These are phyloP conservation scores for Atkinsonella hypoxylon DNA, from an alignment of 2,329 filamentous ascomycete genomes.

Conservation along the genomic window DNA sequence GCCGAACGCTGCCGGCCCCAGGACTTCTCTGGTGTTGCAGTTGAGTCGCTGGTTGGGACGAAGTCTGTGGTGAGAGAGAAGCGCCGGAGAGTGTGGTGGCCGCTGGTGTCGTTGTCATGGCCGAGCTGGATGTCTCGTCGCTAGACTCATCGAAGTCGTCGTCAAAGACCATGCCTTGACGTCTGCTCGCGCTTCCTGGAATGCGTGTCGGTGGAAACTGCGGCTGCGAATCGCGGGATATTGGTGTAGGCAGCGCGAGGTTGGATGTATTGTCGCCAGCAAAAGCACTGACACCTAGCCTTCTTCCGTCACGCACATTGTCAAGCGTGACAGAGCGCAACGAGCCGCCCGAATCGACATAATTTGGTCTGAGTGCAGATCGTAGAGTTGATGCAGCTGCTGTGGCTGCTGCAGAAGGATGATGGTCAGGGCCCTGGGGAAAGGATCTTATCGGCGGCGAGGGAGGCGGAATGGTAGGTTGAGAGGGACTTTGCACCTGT, in stretches of 20 bases:
- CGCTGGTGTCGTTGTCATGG: constrained; percentile 5
- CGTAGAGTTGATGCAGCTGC: constrained; percentile 20
- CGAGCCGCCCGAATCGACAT: constrained; percentile 25
- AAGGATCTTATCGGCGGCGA: constrained; percentile 6
- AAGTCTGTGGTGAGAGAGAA: not conserved
- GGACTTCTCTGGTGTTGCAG: constrained; percentile 19
- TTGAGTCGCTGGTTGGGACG: constrained; percentile 4
- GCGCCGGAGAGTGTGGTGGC: not conserved
- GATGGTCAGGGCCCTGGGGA: not conserved
- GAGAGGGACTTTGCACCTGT: constrained; percentile 7
- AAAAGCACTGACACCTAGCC: constrained; percentile 13
- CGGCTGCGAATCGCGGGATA: constrained; percentile 16
- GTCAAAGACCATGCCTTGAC: constrained; percentile 50
- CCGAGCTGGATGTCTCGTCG: constrained; percentile 25
- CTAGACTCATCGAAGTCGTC: constrained; percentile 34
- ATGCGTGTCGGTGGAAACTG: constrained; percentile 22
- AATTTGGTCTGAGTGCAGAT: constrained; percentile 21
- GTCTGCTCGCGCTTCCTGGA: constrained; percentile 27
- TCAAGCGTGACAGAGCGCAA: constrained; percentile 60
- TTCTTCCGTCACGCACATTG: constrained; percentile 23
- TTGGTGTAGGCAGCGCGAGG: constrained; percentile 2
- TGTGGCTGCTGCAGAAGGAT: constrained; percentile 10
- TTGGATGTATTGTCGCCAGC: constrained; percentile 10
- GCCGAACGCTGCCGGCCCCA: constrained; percentile 28
- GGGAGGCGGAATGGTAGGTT: constrained; percentile 10